phyloP scores from a whole-genome alignment of 305 asterid species.

The Withania somnifera region DNA sequence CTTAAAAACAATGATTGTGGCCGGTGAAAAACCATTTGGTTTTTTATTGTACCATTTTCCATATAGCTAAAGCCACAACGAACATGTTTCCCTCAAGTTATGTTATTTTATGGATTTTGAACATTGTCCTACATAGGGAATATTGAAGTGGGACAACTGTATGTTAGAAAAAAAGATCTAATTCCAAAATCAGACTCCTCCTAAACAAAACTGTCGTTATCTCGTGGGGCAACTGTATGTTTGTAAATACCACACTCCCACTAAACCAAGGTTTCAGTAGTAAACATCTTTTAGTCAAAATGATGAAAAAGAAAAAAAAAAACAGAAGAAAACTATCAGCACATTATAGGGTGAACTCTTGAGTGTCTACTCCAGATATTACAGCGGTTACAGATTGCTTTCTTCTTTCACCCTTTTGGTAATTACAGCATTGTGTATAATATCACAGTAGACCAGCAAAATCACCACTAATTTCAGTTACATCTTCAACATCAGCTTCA shows the following conservation, averaged over 20 bases:
- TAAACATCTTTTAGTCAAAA: background rate
- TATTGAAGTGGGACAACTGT: too few relatives aligned
- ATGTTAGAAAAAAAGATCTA: background rate
- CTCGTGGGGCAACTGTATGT: background rate
- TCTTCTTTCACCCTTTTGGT: background rate
- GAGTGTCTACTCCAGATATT: background rate
- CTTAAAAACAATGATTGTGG: too few relatives aligned
- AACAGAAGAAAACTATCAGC: background rate
- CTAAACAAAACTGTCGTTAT: background rate
- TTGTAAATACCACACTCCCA: background rate
- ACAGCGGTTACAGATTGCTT: background rate
- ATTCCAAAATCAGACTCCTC: background rate
- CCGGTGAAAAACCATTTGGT: too few relatives aligned
- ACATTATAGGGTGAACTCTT: background rate
- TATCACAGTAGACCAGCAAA: constrained; percentile 18
- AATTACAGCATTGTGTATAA: background rate
- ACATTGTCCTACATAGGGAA: background rate
- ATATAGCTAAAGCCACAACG: too few relatives aligned
- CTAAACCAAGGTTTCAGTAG: background rate
- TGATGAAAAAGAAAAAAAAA: too few relatives aligned
- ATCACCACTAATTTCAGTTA: constrained; percentile 18
- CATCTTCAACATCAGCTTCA: constrained; percentile 22
- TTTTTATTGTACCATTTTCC: too few relatives aligned
- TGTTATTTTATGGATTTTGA: too few relatives aligned
- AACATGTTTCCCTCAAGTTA: too few relatives aligned